A percentile compares a stretch with the other conserved stretches of the same genome.
Conservation (phyloP, 139 green algal species). For the Chlorella sp. region DNA sequence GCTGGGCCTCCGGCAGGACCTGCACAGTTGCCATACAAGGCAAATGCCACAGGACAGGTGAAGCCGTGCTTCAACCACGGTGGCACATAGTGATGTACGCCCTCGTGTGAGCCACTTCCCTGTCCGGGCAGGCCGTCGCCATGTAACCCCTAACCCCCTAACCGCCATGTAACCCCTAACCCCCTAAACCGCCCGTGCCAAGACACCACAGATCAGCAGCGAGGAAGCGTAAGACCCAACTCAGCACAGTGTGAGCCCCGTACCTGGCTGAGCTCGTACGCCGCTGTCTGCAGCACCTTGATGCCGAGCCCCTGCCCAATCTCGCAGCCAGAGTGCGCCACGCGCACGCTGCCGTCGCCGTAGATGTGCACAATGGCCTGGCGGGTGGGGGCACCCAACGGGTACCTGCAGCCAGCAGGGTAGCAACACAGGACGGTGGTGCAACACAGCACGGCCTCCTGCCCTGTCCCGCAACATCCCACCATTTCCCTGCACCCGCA, state of each 20-base stretch:
- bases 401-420: conserved; percentile 8
- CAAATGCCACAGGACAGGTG: background rate
- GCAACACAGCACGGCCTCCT: too few relatives aligned
- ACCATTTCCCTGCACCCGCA: too few relatives aligned
- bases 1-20: conserved; percentile 16
- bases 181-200: too few relatives aligned
- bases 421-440: too few relatives aligned
- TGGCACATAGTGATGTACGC: background rate
- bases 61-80: background rate
- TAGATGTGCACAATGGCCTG: conserved; percentile 7
- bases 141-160: too few relatives aligned
- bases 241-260: too few relatives aligned
- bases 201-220: too few relatives aligned
- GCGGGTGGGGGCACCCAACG: background rate
- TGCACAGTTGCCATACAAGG: background rate
- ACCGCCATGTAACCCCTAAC: too few relatives aligned
- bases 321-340: conserved; percentile 6
- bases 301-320: conserved; percentile 36
- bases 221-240: too few relatives aligned
- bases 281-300: conserved; percentile 55
- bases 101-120: too few relatives aligned
- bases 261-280: conserved; percentile 17
- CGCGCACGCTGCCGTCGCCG: conserved; percentile 7
- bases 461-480: too few relatives aligned
- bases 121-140: too few relatives aligned